Evolutionary conservation across 257 asterid species (phyloP).

Genomic region (Galeopsis tetrahit): DNA sequence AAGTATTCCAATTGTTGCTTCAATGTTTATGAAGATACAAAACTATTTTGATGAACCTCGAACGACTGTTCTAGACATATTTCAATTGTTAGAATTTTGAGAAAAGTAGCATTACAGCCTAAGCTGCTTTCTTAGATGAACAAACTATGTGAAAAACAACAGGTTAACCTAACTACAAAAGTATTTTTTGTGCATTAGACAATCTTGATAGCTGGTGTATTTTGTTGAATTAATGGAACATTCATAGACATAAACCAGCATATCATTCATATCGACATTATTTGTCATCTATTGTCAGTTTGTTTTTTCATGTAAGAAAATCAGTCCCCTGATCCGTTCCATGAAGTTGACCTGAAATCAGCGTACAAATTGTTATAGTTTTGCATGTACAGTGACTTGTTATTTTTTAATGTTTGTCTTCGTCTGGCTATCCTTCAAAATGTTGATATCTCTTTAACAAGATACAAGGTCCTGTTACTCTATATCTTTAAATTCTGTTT

Average conservation of each 20-base stretch:
- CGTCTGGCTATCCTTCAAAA: neutral
- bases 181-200: neutral
- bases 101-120: neutral
- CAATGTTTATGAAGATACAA: neutral
- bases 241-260: neutral
- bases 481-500: neutral
- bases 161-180: neutral
- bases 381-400: neutral
- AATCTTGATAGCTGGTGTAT: neutral
- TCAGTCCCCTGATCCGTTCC: too few species aligned
- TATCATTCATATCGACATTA: neutral
- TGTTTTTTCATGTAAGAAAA: too few species aligned
- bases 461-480: neutral
- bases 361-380: too few species aligned
- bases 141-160: neutral
- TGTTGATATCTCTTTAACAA: neutral
- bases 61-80: neutral
- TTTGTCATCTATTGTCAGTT: too few species aligned
- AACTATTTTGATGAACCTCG: neutral
- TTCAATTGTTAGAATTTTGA: neutral
- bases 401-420: neutral
- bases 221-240: neutral
- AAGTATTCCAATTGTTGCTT: slow-evolving; percentile 1
- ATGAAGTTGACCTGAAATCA: too few species aligned
- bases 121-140: neutral